Evolutionary conservation across 2,329 filamentous ascomycete genomes (phyloP).

Genomic region (Colletotrichum gigasporum): DNA sequence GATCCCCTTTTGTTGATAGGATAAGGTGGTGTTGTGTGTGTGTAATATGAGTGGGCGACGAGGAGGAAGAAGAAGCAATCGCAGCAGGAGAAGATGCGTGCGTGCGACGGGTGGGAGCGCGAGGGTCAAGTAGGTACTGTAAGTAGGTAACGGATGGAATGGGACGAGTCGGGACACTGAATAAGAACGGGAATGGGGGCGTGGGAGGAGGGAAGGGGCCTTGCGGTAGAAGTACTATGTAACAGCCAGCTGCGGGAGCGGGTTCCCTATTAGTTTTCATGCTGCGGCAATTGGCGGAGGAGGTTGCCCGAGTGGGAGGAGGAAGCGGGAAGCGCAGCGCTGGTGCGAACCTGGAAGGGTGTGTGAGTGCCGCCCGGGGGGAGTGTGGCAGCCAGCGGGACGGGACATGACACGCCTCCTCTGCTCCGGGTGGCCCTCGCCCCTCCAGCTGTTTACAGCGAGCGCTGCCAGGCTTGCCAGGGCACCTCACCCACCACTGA

Average conservation of each 20-base stretch:
- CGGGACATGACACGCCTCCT: neutral
- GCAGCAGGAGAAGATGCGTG: neutral
- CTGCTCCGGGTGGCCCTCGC: too few species aligned
- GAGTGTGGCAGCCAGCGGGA: neutral
- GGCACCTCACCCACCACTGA: too few species aligned
- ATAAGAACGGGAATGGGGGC: neutral
- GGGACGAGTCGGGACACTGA: neutral
- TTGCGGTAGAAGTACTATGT: neutral
- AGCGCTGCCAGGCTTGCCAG: too few species aligned
- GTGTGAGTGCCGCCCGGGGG: too few species aligned
- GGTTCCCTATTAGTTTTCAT: conserved; percentile 30
- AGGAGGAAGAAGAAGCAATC: neutral
- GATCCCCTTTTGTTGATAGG: neutral
- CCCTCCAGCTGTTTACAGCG: too few species aligned
- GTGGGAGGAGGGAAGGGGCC: conserved; percentile 7
- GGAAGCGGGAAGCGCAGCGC: conserved; percentile 3
- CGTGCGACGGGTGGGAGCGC: conserved; percentile 18
- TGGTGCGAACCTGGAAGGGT: neutral
- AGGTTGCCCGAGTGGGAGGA: conserved; percentile 5
- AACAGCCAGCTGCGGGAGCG: conserved; percentile 6
- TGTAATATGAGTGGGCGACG: neutral
- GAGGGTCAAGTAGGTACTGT: conserved; percentile 13
- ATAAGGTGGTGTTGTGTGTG: neutral
- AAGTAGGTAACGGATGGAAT: conserved; percentile 5
- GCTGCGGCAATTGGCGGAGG: conserved; percentile 29